Percentiles rank a stretch among this genome's conserved stretches.
phyloP scores from a whole-genome alignment of 441 rosid genomes.

The Arabidopsis hybrid region DNA sequence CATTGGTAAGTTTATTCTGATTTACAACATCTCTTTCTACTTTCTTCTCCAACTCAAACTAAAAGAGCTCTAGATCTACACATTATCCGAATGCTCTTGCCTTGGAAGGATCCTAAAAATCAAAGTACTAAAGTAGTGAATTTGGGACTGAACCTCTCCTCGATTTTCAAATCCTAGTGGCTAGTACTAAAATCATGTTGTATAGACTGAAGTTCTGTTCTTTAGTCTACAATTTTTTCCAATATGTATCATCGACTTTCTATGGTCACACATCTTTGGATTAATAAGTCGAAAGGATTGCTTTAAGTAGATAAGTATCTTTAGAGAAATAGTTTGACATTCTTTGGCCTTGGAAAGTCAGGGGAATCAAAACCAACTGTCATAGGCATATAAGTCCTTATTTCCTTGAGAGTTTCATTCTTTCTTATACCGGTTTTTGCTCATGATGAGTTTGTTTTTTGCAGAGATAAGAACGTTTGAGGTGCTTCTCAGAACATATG shows the following conservation, averaged over 20 bases:
- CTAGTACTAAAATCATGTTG: not conserved
- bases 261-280: not conserved
- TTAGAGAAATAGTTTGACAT: conserved; percentile 6
- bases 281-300: not conserved
- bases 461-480: conserved; percentile 87
- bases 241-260: not conserved
- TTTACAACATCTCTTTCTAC: conserved; percentile 16
- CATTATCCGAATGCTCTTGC: not conserved
- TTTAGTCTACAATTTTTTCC: not conserved
- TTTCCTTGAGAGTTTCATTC: conserved; percentile 8
- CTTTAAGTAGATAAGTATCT: not conserved
- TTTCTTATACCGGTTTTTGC: not conserved
- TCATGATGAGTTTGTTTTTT: conserved; percentile 22
- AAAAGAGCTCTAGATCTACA: conserved; percentile 7
- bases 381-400: not conserved
- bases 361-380: not conserved
- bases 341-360: not conserved
- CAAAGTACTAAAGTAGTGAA: conserved; percentile 1
- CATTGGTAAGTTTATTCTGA: conserved; percentile 56
- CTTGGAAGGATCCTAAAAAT: not conserved
- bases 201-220: conserved; percentile 7
- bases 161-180: not conserved
- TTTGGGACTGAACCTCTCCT: conserved; percentile 10
- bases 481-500: conserved; percentile 78
- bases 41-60: not conserved